These are phyloP conservation scores for Chaetomium globosum DNA, from an alignment of 2,329 filamentous ascomycete genomes.

Conservation along the genomic window DNA sequence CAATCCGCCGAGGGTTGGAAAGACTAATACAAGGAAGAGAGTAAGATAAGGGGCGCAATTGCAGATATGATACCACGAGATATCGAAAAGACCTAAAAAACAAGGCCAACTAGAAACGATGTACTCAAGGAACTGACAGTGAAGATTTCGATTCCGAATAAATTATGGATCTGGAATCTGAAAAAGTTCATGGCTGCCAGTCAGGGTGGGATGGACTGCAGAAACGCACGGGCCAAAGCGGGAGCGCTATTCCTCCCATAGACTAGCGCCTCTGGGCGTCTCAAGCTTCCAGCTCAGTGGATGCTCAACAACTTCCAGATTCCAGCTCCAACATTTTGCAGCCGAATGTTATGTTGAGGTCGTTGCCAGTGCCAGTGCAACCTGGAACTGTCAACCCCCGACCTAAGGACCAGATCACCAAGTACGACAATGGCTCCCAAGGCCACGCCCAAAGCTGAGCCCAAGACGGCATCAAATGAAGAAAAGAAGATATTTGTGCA, in stretches of 20 bases:
- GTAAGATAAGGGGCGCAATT: not conserved
- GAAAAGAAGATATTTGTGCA: slow-evolving; percentile 49
- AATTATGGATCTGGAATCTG: slow-evolving; percentile 24
- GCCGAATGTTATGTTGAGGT: not conserved
- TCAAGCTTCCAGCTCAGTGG: slow-evolving; percentile 2
- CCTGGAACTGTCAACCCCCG: not conserved
- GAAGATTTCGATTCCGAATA: not conserved
- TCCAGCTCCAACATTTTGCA: not conserved
- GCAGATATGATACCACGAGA: not conserved
- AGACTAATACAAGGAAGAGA: not conserved
- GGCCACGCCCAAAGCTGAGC: slow-evolving; percentile 40
- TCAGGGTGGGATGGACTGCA: slow-evolving; percentile 19
- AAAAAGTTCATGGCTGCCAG: slow-evolving; percentile 24
- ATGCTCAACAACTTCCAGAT: not conserved
- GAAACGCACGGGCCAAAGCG: slow-evolving; percentile 10
- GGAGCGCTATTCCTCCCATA: slow-evolving; percentile 23
- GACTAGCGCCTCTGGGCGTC: slow-evolving; percentile 4
- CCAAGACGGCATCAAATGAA: slow-evolving; percentile 24
- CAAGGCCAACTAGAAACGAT: not conserved
- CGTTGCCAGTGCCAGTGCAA: not conserved
- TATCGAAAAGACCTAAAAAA: not conserved
- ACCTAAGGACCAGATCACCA: slow-evolving; percentile 8
- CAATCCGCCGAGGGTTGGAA: not conserved
- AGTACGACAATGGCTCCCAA: slow-evolving; percentile 32
- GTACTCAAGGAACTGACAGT: not conserved